These are phyloP conservation scores for Metschnikowia matae DNA, from an alignment of 805 yeast genomes.

Conservation along the genomic window DNA sequence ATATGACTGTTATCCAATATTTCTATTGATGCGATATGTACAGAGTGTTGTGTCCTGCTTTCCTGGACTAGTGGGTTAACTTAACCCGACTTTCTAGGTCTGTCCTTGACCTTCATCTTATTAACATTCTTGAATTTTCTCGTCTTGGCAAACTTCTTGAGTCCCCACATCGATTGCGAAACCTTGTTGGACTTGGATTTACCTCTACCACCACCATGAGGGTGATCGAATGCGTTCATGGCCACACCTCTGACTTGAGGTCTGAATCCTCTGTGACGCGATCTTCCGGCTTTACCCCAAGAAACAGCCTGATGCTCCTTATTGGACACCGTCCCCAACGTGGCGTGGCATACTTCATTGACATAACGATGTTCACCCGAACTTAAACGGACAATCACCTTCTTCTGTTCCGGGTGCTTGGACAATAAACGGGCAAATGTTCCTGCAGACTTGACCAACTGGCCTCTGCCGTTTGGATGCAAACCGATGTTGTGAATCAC, in stretches of 20 bases:
- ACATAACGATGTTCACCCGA: constrained; percentile 94
- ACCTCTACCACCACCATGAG: constrained; percentile 99
- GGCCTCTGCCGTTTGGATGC: constrained; percentile 67
- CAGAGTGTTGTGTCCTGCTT: neutral
- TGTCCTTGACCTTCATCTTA: constrained; percentile 80
- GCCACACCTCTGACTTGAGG: constrained; percentile 98
- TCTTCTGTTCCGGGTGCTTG: constrained; percentile 63
- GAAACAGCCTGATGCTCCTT: constrained; percentile 85
- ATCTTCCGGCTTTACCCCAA: constrained; percentile 96
- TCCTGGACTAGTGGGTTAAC: neutral
- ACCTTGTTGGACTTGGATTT: constrained; percentile 93
- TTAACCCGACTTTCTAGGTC: constrained; percentile 55
- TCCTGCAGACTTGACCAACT: constrained; percentile 92
- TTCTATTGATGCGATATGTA: constrained; percentile 1
- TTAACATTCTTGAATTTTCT: constrained; percentile 86
- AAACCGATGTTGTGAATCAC: constrained; percentile 85
- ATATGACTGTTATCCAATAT: neutral
- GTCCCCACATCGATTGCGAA: constrained; percentile 96
- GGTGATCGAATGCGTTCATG: constrained; percentile 96
- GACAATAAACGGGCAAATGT: constrained; percentile 84
- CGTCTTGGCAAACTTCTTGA: constrained; percentile 90
- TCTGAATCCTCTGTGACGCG: constrained; percentile 87
- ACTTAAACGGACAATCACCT: constrained; percentile 77
- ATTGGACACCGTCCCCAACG: constrained; percentile 89
- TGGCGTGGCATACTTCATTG: constrained; percentile 82